These are phyloP conservation scores for Epichloe glyceriae DNA, from an alignment of 2,329 filamentous ascomycete genomes.

Conservation along the genomic window DNA sequence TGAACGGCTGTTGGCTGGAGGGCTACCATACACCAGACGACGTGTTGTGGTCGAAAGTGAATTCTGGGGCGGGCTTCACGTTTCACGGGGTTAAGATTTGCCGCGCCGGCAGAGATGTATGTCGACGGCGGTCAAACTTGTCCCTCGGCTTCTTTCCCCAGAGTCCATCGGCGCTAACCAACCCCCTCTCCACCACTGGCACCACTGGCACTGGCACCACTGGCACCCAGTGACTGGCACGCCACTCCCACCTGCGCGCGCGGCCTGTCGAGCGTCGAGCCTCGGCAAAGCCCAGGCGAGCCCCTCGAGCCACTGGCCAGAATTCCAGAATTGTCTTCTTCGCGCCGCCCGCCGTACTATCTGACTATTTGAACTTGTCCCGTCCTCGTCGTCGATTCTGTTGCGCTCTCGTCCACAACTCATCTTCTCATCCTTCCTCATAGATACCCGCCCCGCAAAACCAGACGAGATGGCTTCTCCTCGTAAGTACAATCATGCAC, in stretches of 20 bases:
- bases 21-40: background rate
- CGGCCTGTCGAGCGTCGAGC: background rate
- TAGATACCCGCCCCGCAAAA: background rate
- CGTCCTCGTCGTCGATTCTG: background rate
- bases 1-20: background rate
- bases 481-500: slow-evolving; percentile 8
- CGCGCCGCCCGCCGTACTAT: background rate
- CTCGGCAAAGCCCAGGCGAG: slow-evolving; percentile 4
- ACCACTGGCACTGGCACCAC: no score
- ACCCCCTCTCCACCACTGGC: no score
- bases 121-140: background rate
- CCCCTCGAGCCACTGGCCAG: background rate
- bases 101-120: background rate
- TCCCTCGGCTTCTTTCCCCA: slow-evolving; percentile 5
- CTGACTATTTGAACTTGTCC: background rate
- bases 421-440: background rate
- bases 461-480: slow-evolving; percentile 8
- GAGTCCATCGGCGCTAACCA: background rate
- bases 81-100: slow-evolving; percentile 5
- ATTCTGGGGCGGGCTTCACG: background rate
- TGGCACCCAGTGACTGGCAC: no score
- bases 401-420: background rate
- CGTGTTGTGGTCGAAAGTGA: no score
- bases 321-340: background rate
- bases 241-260: background rate